Evolutionary conservation across 768 basidiomycete genomes (phyloP).

Genomic region (Phylloporus scabripes): DNA sequence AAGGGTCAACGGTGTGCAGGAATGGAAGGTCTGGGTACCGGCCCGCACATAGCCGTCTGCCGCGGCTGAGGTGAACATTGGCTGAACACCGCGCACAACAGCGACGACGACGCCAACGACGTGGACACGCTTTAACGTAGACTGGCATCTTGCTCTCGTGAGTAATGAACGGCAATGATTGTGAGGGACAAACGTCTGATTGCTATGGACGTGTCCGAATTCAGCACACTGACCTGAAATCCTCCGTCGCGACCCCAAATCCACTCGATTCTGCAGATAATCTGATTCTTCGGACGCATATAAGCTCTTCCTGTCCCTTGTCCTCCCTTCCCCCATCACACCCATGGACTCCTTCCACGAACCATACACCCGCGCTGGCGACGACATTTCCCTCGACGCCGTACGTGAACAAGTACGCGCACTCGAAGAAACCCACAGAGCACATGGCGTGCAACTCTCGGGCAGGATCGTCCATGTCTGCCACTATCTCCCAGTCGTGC

Average conservation of each 20-base stretch:
- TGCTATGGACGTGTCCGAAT: conserved; percentile 18
- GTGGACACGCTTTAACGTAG: neutral
- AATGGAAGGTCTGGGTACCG: conserved; percentile 14
- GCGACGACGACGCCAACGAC: neutral
- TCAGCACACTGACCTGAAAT: conserved; percentile 23
- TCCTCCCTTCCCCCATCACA: neutral
- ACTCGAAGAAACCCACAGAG: conserved; percentile 68
- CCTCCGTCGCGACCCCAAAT: conserved; percentile 17
- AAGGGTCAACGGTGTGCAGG: conserved; percentile 3
- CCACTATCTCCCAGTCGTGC: conserved; percentile 80
- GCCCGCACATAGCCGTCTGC: conserved; percentile 18
- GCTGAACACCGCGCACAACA: neutral
- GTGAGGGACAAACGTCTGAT: neutral
- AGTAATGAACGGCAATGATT: neutral
- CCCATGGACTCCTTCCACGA: conserved; percentile 71
- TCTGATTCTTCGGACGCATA: conserved; percentile 19
- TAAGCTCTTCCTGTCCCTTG: conserved; percentile 7
- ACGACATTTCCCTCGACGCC: conserved; percentile 63
- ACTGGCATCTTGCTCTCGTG: neutral
- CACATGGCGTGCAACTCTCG: conserved; percentile 66
- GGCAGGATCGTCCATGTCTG: conserved; percentile 90
- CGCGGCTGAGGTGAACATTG: neutral
- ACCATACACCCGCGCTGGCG: conserved; percentile 58
- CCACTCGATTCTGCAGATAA: conserved; percentile 25
- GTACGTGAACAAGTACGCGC: conserved; percentile 66